These are phyloP conservation scores for Candida sojae DNA, from an alignment of 1,139 yeast species.

Conservation along the genomic window DNA sequence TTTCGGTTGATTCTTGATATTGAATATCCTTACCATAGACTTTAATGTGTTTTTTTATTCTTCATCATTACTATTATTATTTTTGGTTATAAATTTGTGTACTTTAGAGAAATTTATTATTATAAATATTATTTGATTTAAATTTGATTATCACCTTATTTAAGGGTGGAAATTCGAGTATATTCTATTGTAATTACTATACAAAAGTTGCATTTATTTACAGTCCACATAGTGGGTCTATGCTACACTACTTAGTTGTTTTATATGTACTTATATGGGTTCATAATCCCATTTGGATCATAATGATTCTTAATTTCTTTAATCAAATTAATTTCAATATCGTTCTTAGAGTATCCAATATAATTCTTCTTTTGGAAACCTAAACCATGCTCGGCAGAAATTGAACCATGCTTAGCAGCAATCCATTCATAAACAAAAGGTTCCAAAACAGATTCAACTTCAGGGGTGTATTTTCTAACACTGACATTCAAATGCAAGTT, in stretches of 20 bases:
- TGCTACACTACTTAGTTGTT: background rate
- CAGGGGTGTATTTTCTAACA: conserved; percentile 78
- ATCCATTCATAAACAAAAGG: conserved; percentile 96
- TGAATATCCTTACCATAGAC: background rate
- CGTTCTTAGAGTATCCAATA: conserved; percentile 78
- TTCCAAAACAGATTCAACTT: conserved; percentile 76
- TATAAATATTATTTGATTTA: background rate
- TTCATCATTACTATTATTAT: background rate
- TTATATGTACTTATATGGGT: conserved; percentile 85
- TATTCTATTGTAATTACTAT: no score
- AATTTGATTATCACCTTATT: background rate
- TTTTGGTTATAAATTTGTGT: background rate
- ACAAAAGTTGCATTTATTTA: background rate
- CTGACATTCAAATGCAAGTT: conserved; percentile 90
- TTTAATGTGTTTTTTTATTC: background rate
- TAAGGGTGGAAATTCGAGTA: no score
- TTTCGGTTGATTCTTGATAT: background rate
- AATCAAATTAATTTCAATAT: conserved; percentile 68
- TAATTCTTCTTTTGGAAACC: conserved; percentile 95
- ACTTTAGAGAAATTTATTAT: background rate
- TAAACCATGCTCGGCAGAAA: conserved; percentile 95
- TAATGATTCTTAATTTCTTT: conserved; percentile 73
- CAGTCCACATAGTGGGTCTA: background rate
- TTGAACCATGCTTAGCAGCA: conserved; percentile 70
- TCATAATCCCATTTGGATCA: conserved; percentile 88